phyloP scores from a whole-genome alignment of 1,284 basidiomycete genomes.

The Phellinidium pouzarii region DNA sequence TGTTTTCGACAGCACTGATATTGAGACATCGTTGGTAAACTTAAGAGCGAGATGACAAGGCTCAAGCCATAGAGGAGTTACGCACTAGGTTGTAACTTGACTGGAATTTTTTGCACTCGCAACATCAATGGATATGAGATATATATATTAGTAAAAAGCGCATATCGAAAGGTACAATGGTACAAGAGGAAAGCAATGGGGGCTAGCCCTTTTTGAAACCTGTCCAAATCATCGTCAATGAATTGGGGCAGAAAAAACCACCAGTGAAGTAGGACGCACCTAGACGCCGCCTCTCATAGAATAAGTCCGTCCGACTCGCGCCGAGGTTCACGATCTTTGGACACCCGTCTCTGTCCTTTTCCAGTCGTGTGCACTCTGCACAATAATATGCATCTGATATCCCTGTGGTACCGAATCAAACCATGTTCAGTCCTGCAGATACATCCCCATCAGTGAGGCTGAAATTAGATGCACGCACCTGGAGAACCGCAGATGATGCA shows the following conservation, averaged over 20 bases:
- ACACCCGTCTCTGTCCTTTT: slow-evolving; percentile 98
- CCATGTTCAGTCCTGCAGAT: background rate
- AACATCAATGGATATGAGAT: too few species aligned
- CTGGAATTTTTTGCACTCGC: background rate
- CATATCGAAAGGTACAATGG: background rate
- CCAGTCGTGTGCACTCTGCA: slow-evolving; percentile 90
- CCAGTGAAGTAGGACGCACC: too few species aligned
- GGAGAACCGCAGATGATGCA: slow-evolving; percentile 97
- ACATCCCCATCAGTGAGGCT: background rate
- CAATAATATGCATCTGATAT: slow-evolving; percentile 98
- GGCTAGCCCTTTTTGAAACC: slow-evolving; percentile 81
- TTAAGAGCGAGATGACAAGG: background rate
- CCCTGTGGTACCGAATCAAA: slow-evolving; percentile 39
- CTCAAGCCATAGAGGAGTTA: background rate
- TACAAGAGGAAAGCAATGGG: too few species aligned
- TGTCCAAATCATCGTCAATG: slow-evolving; percentile 25
- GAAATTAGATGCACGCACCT: slow-evolving; percentile 44
- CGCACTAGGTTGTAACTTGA: background rate
- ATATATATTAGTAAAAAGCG: too few species aligned
- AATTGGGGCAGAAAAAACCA: too few species aligned
- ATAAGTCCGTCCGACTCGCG: slow-evolving; percentile 81
- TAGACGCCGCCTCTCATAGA: slow-evolving; percentile 80
- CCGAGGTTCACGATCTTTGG: slow-evolving; percentile 98
- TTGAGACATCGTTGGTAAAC: too few species aligned
- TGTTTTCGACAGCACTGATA: too few species aligned